These are phyloP conservation scores for Crithidia expoeki DNA, from an alignment of 208 protist species.

Conservation along the genomic window DNA sequence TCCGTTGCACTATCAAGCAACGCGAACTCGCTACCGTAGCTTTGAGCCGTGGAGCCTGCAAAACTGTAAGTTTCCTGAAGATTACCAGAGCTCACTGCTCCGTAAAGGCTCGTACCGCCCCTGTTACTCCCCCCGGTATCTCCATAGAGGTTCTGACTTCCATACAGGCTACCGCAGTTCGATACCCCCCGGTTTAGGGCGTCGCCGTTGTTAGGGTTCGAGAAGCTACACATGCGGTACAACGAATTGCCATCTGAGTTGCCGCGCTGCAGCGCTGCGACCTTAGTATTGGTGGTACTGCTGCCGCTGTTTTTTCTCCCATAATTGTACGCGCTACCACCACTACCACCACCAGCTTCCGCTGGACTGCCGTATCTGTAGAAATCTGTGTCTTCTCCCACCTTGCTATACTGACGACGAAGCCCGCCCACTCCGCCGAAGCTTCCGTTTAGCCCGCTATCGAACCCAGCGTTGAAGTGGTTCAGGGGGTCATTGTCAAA, in stretches of 20 bases:
- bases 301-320: background rate
- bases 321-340: background rate
- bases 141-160: slow-evolving; percentile 7
- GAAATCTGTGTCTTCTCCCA: background rate
- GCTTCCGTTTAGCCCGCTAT: background rate
- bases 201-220: background rate
- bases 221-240: slow-evolving; percentile 18
- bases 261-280: background rate
- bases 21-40: slow-evolving; percentile 4
- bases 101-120: slow-evolving; percentile 3
- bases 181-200: background rate
- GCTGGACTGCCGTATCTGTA: background rate
- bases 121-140: background rate
- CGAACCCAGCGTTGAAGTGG: slow-evolving; percentile 9
- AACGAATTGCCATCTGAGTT: background rate
- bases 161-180: slow-evolving; percentile 8
- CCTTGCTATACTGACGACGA: background rate
- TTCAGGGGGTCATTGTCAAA: background rate
- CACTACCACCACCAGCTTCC: background rate
- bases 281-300: background rate
- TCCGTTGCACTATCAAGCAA: slow-evolving; percentile 1
- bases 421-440: background rate
- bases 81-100: slow-evolving; percentile 6
- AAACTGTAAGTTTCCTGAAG: slow-evolving; percentile 14
- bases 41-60: slow-evolving; percentile 1